phyloP scores from a whole-genome alignment of 2,329 filamentous ascomycete species.

The Monosporascus sp. region DNA sequence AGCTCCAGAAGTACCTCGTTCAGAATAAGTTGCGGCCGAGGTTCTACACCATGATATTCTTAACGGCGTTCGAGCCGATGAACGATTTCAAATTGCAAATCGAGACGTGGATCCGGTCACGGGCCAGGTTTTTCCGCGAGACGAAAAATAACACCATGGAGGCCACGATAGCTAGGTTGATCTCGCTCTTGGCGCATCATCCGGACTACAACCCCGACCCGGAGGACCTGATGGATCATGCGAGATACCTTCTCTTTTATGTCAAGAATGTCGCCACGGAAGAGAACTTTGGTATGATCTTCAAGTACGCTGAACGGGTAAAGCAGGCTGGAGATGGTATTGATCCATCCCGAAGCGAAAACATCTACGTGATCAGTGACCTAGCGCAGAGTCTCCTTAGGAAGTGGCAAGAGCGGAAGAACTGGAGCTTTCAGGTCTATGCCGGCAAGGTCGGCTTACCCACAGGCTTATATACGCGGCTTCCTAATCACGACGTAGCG shows the following conservation, averaged over 20 bases:
- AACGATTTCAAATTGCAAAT: constrained; percentile 67
- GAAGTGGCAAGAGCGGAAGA: constrained; percentile 79
- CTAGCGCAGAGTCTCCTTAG: constrained; percentile 77
- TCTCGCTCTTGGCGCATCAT: constrained; percentile 88
- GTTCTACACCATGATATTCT: constrained; percentile 86
- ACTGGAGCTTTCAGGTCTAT: constrained; percentile 81
- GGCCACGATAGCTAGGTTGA: constrained; percentile 70
- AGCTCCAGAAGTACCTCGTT: constrained; percentile 86
- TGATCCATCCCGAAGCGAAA: constrained; percentile 59
- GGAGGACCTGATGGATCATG: constrained; percentile 72
- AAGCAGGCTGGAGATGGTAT: constrained; percentile 86
- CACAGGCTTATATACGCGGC: constrained; percentile 66
- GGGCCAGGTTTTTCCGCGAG: constrained; percentile 60
- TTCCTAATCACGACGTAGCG: constrained; percentile 72
- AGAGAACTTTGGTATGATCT: constrained; percentile 82
- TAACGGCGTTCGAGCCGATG: constrained; percentile 85
- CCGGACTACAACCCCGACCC: constrained; percentile 72
- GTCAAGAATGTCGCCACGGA: constrained; percentile 76
- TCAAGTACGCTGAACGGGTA: constrained; percentile 85
- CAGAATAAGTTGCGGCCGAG: constrained; percentile 63
- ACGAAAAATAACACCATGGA: constrained; percentile 67
- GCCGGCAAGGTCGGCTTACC: constrained; percentile 78
- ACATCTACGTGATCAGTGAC: constrained; percentile 82
- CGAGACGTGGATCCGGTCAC: constrained; percentile 83
- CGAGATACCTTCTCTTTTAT: constrained; percentile 87